phyloP scores from a whole-genome alignment of 73 alveolate species.

The Uronychia binucleata region DNA sequence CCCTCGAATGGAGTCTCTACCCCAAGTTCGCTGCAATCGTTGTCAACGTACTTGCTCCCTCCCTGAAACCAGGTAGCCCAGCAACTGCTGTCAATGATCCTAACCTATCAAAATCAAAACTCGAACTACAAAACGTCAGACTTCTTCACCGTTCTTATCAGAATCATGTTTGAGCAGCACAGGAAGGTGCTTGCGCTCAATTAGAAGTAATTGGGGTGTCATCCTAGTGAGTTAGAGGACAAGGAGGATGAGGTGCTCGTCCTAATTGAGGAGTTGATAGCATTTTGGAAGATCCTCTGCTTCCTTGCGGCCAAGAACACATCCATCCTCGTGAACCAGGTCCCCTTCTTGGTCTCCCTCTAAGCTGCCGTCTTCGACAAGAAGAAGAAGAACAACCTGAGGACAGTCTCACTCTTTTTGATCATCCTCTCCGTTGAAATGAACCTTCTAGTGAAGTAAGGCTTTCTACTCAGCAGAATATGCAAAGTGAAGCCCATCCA shows the following conservation, averaged over 20 bases:
- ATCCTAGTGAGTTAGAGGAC: neutral
- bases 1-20: neutral
- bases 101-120: neutral
- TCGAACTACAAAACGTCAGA: neutral
- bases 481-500: neutral
- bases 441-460: neutral
- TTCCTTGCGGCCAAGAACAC: neutral
- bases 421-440: neutral
- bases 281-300: neutral
- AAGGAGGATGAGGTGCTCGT: neutral
- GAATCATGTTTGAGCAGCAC: neutral
- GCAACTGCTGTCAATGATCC: neutral
- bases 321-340: neutral
- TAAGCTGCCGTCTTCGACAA: neutral
- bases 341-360: neutral
- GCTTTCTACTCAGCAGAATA: neutral
- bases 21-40: neutral
- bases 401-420: neutral
- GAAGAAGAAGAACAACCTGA: neutral
- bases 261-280: neutral
- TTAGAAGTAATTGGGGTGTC: neutral
- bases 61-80: neutral
- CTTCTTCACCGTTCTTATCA: neutral
- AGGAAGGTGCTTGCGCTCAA: neutral
- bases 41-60: neutral